Evolutionary conservation across 441 rosid species (phyloP), one percentile per base, ranked within the genome.

Genomic region (Croton setiger): DNA sequence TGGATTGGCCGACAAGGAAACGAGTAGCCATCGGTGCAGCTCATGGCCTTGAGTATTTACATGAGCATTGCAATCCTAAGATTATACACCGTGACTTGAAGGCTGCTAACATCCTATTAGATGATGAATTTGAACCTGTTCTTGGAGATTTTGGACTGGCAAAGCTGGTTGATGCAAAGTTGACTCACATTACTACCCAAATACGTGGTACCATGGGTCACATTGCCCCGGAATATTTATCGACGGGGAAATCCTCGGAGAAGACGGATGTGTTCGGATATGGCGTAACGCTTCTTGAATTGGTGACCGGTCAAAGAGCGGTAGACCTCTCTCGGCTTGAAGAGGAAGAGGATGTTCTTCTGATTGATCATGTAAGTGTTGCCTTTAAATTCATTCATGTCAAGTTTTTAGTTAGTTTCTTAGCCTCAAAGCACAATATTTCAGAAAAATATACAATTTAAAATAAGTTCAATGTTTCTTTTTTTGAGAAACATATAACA

Each of bases 171-270:
- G 90, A 86, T 43, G 33, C 78, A 6, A 79, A 78, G 49, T 47
- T 61, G 47, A 86, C 90, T 55, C 84, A 84, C 31, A 79, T 86
- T 36, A 86, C 90, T 6, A 84, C 90, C 65, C 88, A 84, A 72
- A 64, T 84, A 23, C 83, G 90, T 7, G 90, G 90, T 10, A 86
- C 90, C 20, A 86, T 80, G 83, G 86, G 90, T 17, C 88, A 84
- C 71, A 83, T 86, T 36, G 90, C 90, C 17, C 90, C 87, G 2
- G 90, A 84, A 67, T 84, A 86, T 56, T 58, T 86, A 64, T 84
- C 90, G 52, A 84, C 88, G 0, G 90, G 90, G 35, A 82, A 84
- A 70, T 73, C 90, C 31, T 81, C 90, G n/a, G n/a, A n/a, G n/a
- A n/a, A n/a, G n/a, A n/a, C n/a, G n/a, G n/a, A n/a, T n/a, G n/a